Evolutionary conservation across 2,329 filamentous ascomycete genomes (phyloP).

Genomic region (Pseudogymnoascus sp.): DNA sequence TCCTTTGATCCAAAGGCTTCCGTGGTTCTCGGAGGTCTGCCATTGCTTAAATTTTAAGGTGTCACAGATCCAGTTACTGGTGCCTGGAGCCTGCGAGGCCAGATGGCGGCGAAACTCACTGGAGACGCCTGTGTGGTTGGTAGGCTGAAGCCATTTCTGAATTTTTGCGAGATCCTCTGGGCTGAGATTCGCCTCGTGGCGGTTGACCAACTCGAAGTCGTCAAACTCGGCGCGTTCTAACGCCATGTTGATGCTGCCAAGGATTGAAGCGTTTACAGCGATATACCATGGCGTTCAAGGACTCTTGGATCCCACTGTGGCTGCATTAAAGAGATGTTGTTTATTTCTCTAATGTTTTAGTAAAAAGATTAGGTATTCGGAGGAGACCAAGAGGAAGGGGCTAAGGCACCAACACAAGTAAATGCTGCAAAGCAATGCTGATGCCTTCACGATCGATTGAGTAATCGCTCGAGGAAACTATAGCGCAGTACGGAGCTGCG

Average conservation of each 20-base stretch:
- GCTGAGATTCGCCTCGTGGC: conserved; percentile 12
- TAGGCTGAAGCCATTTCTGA: conserved; percentile 15
- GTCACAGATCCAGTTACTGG: conserved; percentile 15
- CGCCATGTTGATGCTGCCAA: neutral
- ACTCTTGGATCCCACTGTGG: neutral
- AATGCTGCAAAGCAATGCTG: neutral
- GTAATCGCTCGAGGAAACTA: neutral
- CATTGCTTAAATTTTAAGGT: conserved; percentile 17
- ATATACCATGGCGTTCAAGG: neutral
- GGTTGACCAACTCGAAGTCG: conserved; percentile 15
- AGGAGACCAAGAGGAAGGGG: neutral
- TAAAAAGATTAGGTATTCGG: neutral
- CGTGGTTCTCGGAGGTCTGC: conserved; percentile 24
- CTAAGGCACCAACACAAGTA: neutral
- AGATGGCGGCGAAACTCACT: conserved; percentile 18
- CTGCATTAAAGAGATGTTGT: too few relatives aligned
- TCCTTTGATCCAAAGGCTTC: conserved; percentile 40
- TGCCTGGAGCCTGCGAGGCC: conserved; percentile 13
- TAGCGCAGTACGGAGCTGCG: too few relatives aligned
- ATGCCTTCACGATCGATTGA: neutral
- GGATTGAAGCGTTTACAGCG: neutral
- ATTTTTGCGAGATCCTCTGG: conserved; percentile 15
- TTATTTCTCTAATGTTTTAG: neutral
- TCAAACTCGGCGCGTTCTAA: conserved; percentile 8
- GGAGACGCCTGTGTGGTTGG: conserved; percentile 13